These are phyloP conservation scores for Ophidiomyces ophidiicola DNA, from an alignment of 2,329 filamentous ascomycete species.

Conservation along the genomic window DNA sequence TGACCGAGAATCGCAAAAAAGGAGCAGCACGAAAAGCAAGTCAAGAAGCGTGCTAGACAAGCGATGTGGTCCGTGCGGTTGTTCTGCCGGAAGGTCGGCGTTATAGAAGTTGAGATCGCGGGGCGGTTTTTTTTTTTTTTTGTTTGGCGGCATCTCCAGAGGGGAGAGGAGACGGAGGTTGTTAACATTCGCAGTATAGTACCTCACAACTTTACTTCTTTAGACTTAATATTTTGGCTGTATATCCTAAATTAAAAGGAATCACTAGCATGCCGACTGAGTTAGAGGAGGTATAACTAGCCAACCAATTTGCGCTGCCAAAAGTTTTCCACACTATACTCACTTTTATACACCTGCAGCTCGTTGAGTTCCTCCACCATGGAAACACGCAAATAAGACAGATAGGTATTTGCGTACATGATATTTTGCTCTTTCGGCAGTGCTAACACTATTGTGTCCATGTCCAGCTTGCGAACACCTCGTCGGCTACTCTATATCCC, in stretches of 20 bases:
- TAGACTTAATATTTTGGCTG: not conserved
- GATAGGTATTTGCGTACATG: slow-evolving; percentile 43
- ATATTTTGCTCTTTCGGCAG: not conserved
- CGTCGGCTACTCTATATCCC: slow-evolving; percentile 65
- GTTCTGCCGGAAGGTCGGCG: slow-evolving; percentile 3
- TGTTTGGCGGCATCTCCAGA: not conserved
- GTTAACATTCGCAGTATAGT: not conserved
- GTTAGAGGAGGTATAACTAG: slow-evolving; percentile 56
- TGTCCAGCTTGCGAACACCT: slow-evolving; percentile 65
- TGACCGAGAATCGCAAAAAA: too few relatives aligned
- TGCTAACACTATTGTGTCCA: not conserved
- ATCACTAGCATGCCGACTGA: slow-evolving; percentile 58
- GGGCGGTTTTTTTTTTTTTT: slow-evolving; percentile 2
- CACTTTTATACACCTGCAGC: slow-evolving; percentile 38
- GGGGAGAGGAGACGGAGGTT: not conserved
- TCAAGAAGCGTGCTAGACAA: too few relatives aligned
- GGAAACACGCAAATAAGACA: slow-evolving; percentile 83
- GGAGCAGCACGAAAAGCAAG: too few relatives aligned
- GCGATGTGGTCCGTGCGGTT: not conserved
- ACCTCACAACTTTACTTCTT: not conserved
- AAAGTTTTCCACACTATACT: not conserved
- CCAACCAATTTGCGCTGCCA: not conserved
- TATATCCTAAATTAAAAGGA: not conserved
- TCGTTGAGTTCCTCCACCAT: slow-evolving; percentile 86
- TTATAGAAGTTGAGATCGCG: slow-evolving; percentile 5